A percentile compares a stretch with the other conserved stretches of the same genome.
phyloP scores from a whole-genome alignment of 495 filamentous ascomycete genomes.

The Penicillium paradoxum region DNA sequence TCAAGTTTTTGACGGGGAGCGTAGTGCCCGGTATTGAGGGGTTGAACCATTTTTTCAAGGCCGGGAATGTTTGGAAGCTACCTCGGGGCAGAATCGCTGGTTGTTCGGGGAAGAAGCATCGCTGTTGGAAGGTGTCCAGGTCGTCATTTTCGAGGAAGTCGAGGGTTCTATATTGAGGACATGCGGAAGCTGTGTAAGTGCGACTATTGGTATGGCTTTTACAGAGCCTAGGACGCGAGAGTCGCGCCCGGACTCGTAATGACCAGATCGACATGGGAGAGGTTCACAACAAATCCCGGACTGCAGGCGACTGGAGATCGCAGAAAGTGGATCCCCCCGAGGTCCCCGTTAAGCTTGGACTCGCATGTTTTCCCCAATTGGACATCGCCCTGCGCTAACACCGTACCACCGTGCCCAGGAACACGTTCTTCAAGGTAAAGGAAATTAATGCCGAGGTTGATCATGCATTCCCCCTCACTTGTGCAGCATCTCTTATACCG shows the following conservation, averaged over 20 bases:
- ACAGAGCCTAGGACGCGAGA: background rate
- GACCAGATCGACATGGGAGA: slow-evolving; percentile 13
- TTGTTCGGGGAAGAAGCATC: slow-evolving; percentile 41
- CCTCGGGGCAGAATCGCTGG: slow-evolving; percentile 47
- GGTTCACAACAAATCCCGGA: no score
- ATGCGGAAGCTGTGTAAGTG: slow-evolving; percentile 20
- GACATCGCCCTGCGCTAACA: background rate
- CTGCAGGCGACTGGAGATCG: background rate
- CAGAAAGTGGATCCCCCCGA: background rate
- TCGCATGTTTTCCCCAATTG: background rate
- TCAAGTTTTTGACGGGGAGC: slow-evolving; percentile 28
- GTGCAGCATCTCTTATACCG: no score
- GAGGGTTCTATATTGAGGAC: slow-evolving; percentile 23
- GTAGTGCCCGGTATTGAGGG: background rate
- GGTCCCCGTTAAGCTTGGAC: background rate
- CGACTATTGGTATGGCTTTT: background rate
- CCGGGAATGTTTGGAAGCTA: slow-evolving; percentile 44
- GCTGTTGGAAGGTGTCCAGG: slow-evolving; percentile 44
- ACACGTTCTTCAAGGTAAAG: background rate
- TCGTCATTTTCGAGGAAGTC: slow-evolving; percentile 25
- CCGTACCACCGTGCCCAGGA: no score
- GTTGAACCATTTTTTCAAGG: slow-evolving; percentile 52
- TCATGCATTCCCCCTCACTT: background rate
- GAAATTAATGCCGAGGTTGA: background rate
- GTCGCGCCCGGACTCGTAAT: slow-evolving; percentile 10